A percentile compares a stretch with the other conserved stretches of the same genome.
These are phyloP conservation scores for Claviceps maximensis DNA, from an alignment of 2,329 filamentous ascomycete species.

Conservation along the genomic window DNA sequence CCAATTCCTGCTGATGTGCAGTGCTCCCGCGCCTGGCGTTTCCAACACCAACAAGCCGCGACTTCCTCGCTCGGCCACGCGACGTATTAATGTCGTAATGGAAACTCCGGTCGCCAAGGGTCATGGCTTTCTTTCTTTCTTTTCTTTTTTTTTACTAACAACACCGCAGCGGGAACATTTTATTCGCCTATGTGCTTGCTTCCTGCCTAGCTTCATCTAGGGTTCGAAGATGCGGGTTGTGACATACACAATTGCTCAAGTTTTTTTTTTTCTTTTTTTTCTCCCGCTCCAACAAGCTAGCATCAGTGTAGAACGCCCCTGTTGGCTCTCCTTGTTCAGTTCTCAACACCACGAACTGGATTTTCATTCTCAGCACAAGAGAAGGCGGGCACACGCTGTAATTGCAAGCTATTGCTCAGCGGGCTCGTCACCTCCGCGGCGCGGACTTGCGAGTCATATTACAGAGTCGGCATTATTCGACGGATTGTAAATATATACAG, in stretches of 20 bases:
- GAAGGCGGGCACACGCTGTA: neutral
- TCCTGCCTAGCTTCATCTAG: neutral
- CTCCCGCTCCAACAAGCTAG: neutral
- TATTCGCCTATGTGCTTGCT: neutral
- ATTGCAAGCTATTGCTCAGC: neutral
- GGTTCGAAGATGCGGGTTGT: neutral
- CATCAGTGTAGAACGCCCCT: no score
- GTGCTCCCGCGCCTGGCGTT: neutral
- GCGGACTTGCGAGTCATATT: neutral
- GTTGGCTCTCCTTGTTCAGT: no score
- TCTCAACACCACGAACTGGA: neutral
- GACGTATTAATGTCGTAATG: slow-evolving; percentile 8
- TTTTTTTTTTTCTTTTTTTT: neutral
- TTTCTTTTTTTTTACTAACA: neutral
- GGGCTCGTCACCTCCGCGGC: neutral
- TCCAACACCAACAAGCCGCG: neutral
- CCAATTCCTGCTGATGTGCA: neutral
- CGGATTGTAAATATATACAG: neutral
- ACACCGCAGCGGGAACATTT: neutral
- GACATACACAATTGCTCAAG: no score
- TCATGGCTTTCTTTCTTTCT: neutral
- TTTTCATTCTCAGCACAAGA: neutral
- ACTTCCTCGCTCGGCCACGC: neutral
- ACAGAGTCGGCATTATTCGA: neutral
- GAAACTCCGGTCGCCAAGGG: slow-evolving; percentile 4